Evolutionary conservation across 192 early-diverging fungal species (phyloP).

Genomic region (Phycomyces blakesleeanus): DNA sequence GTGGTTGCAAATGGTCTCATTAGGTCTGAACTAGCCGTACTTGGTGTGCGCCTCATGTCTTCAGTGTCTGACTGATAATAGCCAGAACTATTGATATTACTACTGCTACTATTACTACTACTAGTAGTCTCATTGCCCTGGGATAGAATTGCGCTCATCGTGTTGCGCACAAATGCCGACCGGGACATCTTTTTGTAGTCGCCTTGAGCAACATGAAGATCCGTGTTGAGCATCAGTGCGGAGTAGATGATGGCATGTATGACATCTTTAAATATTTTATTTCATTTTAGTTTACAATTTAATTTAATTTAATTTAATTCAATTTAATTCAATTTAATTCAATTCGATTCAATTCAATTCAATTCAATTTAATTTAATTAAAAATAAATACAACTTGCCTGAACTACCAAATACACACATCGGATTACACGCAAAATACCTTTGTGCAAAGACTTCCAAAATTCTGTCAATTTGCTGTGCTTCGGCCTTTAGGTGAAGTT

Average conservation of each 20-base stretch:
- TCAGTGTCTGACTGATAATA: slow-evolving; percentile 9
- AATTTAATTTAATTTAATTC: too few relatives aligned
- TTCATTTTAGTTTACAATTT: neutral
- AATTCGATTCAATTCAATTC: too few relatives aligned
- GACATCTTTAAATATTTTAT: slow-evolving; percentile 50
- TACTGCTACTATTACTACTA: too few relatives aligned
- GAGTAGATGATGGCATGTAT: slow-evolving; percentile 87
- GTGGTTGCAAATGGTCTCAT: slow-evolving; percentile 3
- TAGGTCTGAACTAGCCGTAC: slow-evolving; percentile 9
- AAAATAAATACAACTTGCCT: too few relatives aligned
- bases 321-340: too few relatives aligned
- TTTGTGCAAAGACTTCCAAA: slow-evolving; percentile 71
- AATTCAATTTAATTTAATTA: too few relatives aligned
- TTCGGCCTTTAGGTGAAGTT: slow-evolving; percentile 83
- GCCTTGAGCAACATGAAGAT: slow-evolving; percentile 81
- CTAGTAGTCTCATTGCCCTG: slow-evolving; percentile 23
- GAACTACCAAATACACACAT: slow-evolving; percentile 42
- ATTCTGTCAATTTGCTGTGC: slow-evolving; percentile 91
- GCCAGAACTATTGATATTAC: slow-evolving; percentile 12
- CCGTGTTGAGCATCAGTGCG: slow-evolving; percentile 86
- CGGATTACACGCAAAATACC: slow-evolving; percentile 83
- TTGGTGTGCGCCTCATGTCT: slow-evolving; percentile 18
- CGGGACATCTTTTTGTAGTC: slow-evolving; percentile 69
- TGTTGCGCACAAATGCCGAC: slow-evolving; percentile 70
- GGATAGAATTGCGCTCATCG: slow-evolving; percentile 47